Percentiles rank a stretch among this genome's conserved stretches.
phyloP scores from a whole-genome alignment of 2,329 filamentous ascomycete genomes.

The Aspergillus aculeatinus region DNA sequence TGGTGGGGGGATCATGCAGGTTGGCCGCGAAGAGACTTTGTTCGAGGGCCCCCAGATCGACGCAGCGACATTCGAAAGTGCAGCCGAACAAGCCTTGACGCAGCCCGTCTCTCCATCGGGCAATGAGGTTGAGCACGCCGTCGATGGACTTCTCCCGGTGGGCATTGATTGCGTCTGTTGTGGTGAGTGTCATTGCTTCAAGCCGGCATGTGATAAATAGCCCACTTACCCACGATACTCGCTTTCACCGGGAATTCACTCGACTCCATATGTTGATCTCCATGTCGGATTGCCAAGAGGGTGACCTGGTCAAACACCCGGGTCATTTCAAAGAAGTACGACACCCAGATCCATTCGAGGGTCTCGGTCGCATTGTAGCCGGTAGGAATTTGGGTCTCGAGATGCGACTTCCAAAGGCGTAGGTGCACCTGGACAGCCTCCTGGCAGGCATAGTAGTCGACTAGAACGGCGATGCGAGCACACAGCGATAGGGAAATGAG shows the following conservation, averaged over 20 bases:
- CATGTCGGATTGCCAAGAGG: neutral
- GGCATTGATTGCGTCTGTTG: neutral
- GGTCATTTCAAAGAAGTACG: neutral
- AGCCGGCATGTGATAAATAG: too few species aligned
- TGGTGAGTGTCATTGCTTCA: neutral
- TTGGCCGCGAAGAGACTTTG: neutral
- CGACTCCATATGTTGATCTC: neutral
- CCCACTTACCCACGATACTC: neutral
- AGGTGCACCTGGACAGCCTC: neutral
- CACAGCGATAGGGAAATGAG: neutral
- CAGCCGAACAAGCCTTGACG: neutral
- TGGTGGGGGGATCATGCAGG: neutral
- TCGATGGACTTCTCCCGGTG: neutral
- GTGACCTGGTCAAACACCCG: neutral
- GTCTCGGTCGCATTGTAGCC: neutral
- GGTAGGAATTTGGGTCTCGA: neutral
- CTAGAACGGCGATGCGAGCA: neutral
- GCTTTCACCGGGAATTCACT: neutral
- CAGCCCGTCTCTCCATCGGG: neutral
- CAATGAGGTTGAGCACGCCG: neutral
- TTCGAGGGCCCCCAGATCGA: neutral
- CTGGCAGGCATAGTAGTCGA: neutral
- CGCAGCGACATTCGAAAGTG: neutral
- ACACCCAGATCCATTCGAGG: neutral
- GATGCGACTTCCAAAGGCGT: neutral